Evolutionary conservation across 768 basidiomycete species (phyloP).

Genomic region (Lanmaoa pseudosensibilis): DNA sequence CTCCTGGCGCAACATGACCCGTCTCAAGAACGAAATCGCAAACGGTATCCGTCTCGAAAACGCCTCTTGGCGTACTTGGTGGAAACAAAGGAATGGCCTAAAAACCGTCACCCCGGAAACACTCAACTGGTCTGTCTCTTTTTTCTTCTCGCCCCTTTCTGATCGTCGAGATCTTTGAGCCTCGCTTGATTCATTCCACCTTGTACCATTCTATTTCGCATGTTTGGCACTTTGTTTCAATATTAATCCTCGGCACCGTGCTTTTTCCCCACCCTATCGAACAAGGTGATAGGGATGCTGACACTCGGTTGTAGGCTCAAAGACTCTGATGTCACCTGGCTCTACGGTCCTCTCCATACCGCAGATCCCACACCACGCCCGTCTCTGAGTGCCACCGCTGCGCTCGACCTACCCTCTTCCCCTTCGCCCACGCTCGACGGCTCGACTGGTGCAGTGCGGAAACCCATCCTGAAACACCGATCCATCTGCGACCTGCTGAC

Average conservation of each 20-base stretch:
- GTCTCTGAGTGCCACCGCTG: slow-evolving; percentile 37
- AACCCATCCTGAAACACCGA: slow-evolving; percentile 95
- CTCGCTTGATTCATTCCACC: neutral
- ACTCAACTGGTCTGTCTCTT: slow-evolving; percentile 86
- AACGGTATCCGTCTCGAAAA: slow-evolving; percentile 96
- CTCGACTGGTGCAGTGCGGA: slow-evolving; percentile 39
- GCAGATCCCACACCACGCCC: slow-evolving; percentile 68
- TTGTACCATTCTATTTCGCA: neutral
- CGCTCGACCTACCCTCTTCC: slow-evolving; percentile 36
- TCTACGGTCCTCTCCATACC: slow-evolving; percentile 95
- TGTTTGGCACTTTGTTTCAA: neutral
- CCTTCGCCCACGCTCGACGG: slow-evolving; percentile 31
- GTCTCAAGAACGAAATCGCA: slow-evolving; percentile 96
- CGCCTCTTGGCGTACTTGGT: slow-evolving; percentile 98
- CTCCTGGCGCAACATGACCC: slow-evolving; percentile 97
- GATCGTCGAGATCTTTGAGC: neutral
- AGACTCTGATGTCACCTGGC: slow-evolving; percentile 98
- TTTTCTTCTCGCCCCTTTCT: neutral
- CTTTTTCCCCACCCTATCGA: neutral
- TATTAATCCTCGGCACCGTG: neutral
- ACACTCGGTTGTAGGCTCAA: slow-evolving; percentile 72
- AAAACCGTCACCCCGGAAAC: slow-evolving; percentile 96
- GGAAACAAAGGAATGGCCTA: slow-evolving; percentile 96
- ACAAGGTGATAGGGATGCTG: neutral
- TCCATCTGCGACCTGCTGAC: slow-evolving; percentile 89